Conservation (phyloP, 2,329 filamentous ascomycete genomes). For the Penicillium brevicompactum region DNA sequence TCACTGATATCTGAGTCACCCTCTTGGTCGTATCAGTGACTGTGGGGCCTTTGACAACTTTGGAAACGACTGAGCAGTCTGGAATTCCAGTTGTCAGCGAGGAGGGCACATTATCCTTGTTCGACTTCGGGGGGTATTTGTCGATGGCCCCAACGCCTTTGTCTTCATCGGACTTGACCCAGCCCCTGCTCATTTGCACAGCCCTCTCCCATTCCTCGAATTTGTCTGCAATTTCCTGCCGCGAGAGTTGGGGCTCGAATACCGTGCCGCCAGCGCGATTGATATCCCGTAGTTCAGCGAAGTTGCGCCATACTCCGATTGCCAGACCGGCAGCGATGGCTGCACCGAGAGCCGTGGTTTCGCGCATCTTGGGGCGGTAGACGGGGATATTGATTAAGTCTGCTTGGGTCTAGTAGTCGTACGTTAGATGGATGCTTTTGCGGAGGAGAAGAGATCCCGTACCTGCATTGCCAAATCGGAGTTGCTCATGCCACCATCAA, state of each 20-base stretch:
- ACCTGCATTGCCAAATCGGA: conserved; percentile 85
- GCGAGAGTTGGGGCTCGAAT: conserved; percentile 66
- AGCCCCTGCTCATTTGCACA: conserved; percentile 73
- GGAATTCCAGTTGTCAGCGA: neutral
- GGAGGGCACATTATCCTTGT: neutral
- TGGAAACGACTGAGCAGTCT: conserved; percentile 3
- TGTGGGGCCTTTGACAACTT: conserved; percentile 11
- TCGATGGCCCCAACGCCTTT: neutral
- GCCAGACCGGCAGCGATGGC: conserved; percentile 87
- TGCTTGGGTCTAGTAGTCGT: conserved; percentile 64
- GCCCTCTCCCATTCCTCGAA: conserved; percentile 73
- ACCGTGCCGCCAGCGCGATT: conserved; percentile 69
- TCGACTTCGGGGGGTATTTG: neutral
- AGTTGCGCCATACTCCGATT: conserved; percentile 72
- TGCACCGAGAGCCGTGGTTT: conserved; percentile 85
- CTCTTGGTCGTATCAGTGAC: conserved; percentile 5
- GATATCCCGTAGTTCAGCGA: conserved; percentile 72
- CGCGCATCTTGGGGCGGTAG: conserved; percentile 82
- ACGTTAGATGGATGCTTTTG: neutral
- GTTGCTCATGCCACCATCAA: conserved; percentile 87
- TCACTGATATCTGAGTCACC: conserved; percentile 12
- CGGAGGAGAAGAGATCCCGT: conserved; percentile 26
- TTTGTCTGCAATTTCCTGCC: conserved; percentile 57
- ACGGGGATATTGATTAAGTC: conserved; percentile 83
- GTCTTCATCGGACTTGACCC: conserved; percentile 43